phyloP scores from a whole-genome alignment of 345 rosid species.

The Citrus mangshanensis region DNA sequence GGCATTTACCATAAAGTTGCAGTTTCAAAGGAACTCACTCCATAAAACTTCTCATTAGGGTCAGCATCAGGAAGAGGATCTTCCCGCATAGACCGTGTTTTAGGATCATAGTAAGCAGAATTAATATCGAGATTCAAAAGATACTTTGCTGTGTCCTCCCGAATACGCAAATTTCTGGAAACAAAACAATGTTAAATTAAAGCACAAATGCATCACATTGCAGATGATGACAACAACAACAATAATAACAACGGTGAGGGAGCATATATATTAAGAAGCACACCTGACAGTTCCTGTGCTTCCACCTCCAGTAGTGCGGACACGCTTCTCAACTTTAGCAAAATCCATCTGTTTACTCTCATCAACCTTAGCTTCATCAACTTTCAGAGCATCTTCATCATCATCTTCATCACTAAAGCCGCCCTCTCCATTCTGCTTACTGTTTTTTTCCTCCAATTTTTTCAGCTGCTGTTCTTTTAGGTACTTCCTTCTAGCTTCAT shows the following conservation, averaged over 20 bases:
- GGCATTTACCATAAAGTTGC: not conserved
- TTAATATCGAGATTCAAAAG: conserved; percentile 71
- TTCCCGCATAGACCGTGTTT: conserved; percentile 76
- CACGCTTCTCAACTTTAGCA: conserved; percentile 97
- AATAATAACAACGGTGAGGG: not conserved
- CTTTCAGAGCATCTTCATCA: conserved; percentile 66
- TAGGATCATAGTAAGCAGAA: conserved; percentile 78
- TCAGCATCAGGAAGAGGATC: conserved; percentile 83
- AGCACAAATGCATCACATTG: not conserved
- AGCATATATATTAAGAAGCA: not conserved
- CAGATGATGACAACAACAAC: not conserved
- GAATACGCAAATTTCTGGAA: conserved; percentile 64
- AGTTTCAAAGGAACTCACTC: conserved; percentile 25
- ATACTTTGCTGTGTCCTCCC: conserved; percentile 78
- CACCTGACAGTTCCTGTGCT: conserved; percentile 97
- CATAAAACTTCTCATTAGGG: conserved; percentile 69
- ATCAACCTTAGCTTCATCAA: conserved; percentile 90
- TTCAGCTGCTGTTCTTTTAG: conserved; percentile 78
- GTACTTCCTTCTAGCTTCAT: conserved; percentile 68
- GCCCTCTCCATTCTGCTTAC: conserved; percentile 37
- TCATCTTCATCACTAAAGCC: conserved; percentile 65
- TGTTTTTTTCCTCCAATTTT: conserved; percentile 78
- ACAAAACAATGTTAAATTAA: not conserved
- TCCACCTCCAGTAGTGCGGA: conserved; percentile 94
- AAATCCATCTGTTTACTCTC: conserved; percentile 98